These are phyloP conservation scores for Hypoxylon sp. DNA, from an alignment of 2,329 filamentous ascomycete species.

Conservation along the genomic window DNA sequence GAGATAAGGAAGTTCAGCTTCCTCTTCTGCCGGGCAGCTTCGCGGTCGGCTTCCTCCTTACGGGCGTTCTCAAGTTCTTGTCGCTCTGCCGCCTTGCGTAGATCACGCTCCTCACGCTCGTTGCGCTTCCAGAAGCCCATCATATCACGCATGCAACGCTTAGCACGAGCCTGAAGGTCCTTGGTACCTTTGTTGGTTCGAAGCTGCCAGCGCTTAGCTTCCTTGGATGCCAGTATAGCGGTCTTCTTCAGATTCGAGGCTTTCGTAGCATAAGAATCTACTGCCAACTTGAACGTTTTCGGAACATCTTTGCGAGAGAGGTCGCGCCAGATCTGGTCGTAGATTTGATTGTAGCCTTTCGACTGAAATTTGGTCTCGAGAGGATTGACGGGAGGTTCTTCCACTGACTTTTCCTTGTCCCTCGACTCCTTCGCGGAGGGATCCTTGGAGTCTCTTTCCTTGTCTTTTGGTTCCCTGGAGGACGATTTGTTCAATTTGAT, in stretches of 20 bases:
- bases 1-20: slow-evolving; percentile 99
- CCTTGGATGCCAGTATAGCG: slow-evolving; percentile 94
- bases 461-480: slow-evolving; percentile 57
- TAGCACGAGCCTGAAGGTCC: slow-evolving; percentile 94
- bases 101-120: slow-evolving; percentile 94
- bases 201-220: slow-evolving; percentile 96
- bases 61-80: slow-evolving; percentile 97
- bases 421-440: slow-evolving; percentile 59
- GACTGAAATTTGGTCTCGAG: slow-evolving; percentile 79
- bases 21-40: slow-evolving; percentile 96
- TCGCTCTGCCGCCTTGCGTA: slow-evolving; percentile 92
- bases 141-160: slow-evolving; percentile 99
- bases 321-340: slow-evolving; percentile 97
- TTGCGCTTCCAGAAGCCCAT: slow-evolving; percentile 99
- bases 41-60: slow-evolving; percentile 95
- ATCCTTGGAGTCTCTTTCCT: slow-evolving; percentile 56
- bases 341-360: slow-evolving; percentile 95
- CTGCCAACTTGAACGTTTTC: slow-evolving; percentile 90
- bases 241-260: slow-evolving; percentile 98
- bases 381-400: slow-evolving; percentile 54
- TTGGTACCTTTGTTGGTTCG: slow-evolving; percentile 99
- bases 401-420: slow-evolving; percentile 54
- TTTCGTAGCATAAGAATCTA: slow-evolving; percentile 85
- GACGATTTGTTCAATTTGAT: slow-evolving; percentile 69
- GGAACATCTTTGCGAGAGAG: slow-evolving; percentile 92